Evolutionary conservation across 2,329 filamentous ascomycete species (phyloP).

Genomic region (Stagonosporopsis vannaccii): DNA sequence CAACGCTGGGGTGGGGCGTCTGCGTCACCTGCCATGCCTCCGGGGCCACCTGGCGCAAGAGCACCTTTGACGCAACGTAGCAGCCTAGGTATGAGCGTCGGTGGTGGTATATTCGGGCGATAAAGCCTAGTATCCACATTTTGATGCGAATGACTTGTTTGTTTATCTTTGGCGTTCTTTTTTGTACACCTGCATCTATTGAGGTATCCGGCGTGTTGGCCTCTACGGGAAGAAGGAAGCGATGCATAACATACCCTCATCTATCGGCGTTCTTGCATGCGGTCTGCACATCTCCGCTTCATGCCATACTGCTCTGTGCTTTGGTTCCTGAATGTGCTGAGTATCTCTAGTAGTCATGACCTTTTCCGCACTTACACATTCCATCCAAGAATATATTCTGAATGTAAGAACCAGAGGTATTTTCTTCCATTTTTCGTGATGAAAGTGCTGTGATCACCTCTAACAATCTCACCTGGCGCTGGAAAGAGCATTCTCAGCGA

Average conservation of each 20-base stretch:
- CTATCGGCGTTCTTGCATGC: constrained; percentile 19
- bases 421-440: neutral
- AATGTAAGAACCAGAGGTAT: neutral
- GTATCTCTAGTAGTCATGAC: neutral
- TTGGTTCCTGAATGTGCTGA: too few relatives aligned
- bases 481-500: neutral
- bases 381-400: neutral
- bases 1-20: constrained; percentile 32
- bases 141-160: constrained; percentile 14
- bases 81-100: constrained; percentile 36
- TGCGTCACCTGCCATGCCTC: constrained; percentile 24
- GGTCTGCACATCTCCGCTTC: constrained; percentile 6
- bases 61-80: constrained; percentile 41
- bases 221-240: constrained; percentile 2
- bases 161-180: constrained; percentile 3
- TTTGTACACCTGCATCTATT: constrained; percentile 3
- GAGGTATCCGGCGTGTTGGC: constrained; percentile 7
- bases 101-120: constrained; percentile 43
- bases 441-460: neutral
- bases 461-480: neutral
- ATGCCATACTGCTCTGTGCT: neutral
- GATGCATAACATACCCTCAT: constrained; percentile 21
- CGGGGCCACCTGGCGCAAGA: constrained; percentile 32
- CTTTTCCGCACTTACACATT: neutral
- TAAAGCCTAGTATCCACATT: constrained; percentile 18